Conservation (phyloP, 306 rosid genomes). For the Malus asiatica region DNA sequence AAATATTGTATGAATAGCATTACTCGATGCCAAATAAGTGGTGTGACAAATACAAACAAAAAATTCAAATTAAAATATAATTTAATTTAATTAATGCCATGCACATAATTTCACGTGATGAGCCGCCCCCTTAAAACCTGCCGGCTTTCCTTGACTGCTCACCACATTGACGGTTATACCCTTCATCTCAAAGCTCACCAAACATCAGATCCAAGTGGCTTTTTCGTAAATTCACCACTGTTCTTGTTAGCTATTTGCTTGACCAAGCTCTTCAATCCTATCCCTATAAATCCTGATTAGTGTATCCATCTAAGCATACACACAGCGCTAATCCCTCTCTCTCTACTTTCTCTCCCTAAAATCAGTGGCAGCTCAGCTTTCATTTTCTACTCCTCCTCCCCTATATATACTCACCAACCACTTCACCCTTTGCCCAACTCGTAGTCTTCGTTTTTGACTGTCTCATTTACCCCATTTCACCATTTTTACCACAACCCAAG, state of each 20-base stretch:
- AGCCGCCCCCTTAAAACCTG: not conserved
- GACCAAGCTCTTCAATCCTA: not conserved
- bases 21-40: not conserved
- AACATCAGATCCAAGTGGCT: not conserved
- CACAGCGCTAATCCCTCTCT: not conserved
- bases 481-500: not conserved
- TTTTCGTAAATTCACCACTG: not conserved
- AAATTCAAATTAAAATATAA: not conserved
- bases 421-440: not conserved
- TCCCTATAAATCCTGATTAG: not conserved
- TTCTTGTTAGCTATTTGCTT: not conserved
- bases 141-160: not conserved
- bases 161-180: not conserved
- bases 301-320: not conserved
- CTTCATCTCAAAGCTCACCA: not conserved
- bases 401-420: not conserved
- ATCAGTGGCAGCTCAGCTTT: not conserved
- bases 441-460: not conserved
- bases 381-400: not conserved
- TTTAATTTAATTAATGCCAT: not conserved
- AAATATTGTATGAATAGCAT: too few relatives aligned
- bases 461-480: not conserved
- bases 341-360: not conserved
- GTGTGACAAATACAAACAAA: not conserved
- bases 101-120: not conserved